These are phyloP conservation scores for Neurospora tetraspora DNA, from an alignment of 495 filamentous ascomycete species.

Conservation along the genomic window DNA sequence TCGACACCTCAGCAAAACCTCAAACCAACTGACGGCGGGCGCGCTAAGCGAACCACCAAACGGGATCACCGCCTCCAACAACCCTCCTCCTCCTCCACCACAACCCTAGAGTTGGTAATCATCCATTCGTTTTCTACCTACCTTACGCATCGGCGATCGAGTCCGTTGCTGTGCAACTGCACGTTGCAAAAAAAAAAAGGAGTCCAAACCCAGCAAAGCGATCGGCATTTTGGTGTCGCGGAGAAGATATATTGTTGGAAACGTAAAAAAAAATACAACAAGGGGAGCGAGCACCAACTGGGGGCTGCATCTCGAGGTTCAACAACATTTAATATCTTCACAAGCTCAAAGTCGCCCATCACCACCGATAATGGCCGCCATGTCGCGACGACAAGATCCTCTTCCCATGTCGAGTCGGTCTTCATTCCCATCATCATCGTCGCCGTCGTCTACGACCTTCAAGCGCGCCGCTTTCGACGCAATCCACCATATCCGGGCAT, in stretches of 20 bases:
- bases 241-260: neutral
- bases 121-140: neutral
- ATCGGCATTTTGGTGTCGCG: neutral
- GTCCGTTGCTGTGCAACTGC: neutral
- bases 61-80: neutral
- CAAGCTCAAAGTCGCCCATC: neutral
- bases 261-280: neutral
- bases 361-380: neutral
- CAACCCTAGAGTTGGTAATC: neutral
- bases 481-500: neutral
- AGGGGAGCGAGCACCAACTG: neutral
- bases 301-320: neutral
- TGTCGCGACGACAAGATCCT: neutral
- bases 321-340: neutral
- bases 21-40: neutral
- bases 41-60: neutral
- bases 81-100: neutral
- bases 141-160: neutral
- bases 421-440: neutral
- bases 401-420: neutral
- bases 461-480: constrained; percentile 4
- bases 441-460: constrained; percentile 1
- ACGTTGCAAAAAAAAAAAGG: neutral
- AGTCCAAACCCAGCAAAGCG: neutral
- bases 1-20: neutral